phyloP scores from a whole-genome alignment of 1,284 basidiomycete genomes.

The Heliocybe sulcata region DNA sequence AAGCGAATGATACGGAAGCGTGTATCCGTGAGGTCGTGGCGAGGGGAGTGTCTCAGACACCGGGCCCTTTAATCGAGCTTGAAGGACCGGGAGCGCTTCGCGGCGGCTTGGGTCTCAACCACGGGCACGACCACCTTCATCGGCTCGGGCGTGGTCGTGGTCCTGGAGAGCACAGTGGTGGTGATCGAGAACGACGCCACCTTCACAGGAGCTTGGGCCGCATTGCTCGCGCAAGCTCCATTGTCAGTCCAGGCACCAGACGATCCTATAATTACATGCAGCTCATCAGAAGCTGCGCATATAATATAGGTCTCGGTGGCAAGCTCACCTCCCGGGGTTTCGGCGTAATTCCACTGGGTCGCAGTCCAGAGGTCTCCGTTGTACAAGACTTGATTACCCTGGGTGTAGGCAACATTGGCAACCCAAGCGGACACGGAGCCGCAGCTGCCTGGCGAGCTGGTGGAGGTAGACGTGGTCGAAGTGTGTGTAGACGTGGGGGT shows the following conservation, averaged over 20 bases:
- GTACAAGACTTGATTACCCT: conserved; percentile 35
- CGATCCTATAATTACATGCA: neutral
- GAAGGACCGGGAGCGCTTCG: conserved; percentile 1
- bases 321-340: conserved; percentile 35
- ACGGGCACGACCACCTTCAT: neutral
- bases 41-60: neutral
- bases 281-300: neutral
- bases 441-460: conserved; percentile 30
- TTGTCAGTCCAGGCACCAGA: conserved; percentile 4
- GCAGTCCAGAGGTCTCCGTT: conserved; percentile 46
- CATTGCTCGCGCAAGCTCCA: conserved; percentile 2
- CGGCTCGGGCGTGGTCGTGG: neutral
- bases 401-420: conserved; percentile 34
- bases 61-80: neutral
- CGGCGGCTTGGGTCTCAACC: neutral
- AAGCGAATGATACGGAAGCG: neutral
- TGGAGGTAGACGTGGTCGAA: conserved; percentile 14
- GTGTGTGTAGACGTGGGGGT: conserved; percentile 15
- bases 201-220: neutral
- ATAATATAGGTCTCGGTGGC: neutral
- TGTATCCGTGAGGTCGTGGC: neutral
- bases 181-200: neutral
- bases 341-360: conserved; percentile 47
- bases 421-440: conserved; percentile 40
- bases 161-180: neutral